Conservation (phyloP, 805 yeast species). For the Peterozyma xylosa region DNA sequence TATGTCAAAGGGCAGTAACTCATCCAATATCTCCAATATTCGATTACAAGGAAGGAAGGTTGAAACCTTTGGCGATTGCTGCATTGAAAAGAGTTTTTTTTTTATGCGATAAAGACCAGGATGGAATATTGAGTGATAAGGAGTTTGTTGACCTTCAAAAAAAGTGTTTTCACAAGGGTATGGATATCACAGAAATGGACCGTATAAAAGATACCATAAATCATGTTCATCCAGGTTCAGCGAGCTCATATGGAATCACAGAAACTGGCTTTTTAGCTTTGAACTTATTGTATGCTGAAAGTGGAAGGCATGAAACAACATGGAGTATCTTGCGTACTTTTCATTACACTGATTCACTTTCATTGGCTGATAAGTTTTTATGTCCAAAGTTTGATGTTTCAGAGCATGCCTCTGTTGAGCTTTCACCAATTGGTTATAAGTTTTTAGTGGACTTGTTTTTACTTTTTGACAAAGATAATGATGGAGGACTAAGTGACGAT, state of each 20-base stretch:
- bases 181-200: conserved; percentile 39
- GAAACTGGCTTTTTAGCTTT: conserved; percentile 69
- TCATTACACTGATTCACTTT: conserved; percentile 86
- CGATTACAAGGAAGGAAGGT: conserved; percentile 80
- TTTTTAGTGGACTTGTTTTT: conserved; percentile 87
- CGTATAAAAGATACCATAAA: conserved; percentile 30
- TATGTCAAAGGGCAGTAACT: conserved; percentile 89
- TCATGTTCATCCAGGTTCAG: conserved; percentile 18
- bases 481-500: conserved; percentile 79
- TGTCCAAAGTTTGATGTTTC: conserved; percentile 75
- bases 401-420: conserved; percentile 71
- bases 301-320: conserved; percentile 92
- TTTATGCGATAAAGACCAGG: conserved; percentile 85
- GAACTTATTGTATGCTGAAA: conserved; percentile 78
- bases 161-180: conserved; percentile 60
- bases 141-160: conserved; percentile 68
- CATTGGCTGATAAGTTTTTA: conserved; percentile 73
- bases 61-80: conserved; percentile 68
- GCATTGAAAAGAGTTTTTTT: conserved; percentile 81
- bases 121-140: conserved; percentile 64
- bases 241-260: conserved; percentile 47
- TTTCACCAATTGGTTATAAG: conserved; percentile 87
- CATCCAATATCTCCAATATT: conserved; percentile 90
- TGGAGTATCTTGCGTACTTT: conserved; percentile 92
- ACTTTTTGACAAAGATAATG: conserved; percentile 88